Evolutionary conservation across 495 filamentous ascomycete species (phyloP).

Genomic region (Penicillium coprophilum): DNA sequence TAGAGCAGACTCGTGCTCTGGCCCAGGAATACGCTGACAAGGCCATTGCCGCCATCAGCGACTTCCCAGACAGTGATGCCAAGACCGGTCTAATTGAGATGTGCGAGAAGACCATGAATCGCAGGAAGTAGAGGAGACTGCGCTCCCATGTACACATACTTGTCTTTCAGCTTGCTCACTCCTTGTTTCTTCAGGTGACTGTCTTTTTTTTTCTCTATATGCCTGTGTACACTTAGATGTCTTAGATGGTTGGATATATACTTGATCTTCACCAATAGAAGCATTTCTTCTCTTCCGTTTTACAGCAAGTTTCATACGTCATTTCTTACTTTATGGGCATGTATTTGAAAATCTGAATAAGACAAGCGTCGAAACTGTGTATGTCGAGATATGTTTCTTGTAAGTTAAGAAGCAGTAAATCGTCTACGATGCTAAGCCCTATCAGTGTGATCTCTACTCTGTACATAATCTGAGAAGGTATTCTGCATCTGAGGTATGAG

Average conservation of each 20-base stretch:
- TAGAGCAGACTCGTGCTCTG: conserved; percentile 84
- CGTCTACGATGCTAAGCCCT: background rate
- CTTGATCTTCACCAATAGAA: conserved; percentile 8
- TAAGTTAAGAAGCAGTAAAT: background rate
- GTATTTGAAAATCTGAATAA: background rate
- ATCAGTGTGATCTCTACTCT: background rate
- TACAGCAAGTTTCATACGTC: background rate
- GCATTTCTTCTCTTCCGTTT: background rate
- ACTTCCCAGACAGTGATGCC: conserved; percentile 88
- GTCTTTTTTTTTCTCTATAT: conserved; percentile 14
- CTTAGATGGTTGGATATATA: conserved; percentile 16
- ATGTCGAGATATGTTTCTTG: background rate
- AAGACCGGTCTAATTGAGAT: conserved; percentile 89
- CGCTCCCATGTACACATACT: conserved; percentile 29
- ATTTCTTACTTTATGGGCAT: background rate
- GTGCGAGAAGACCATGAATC: conserved; percentile 86
- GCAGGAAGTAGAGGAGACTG: conserved; percentile 65
- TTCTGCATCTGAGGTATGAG: background rate
- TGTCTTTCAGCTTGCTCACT: conserved; percentile 12
- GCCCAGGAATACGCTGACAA: conserved; percentile 88
- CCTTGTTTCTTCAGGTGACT: conserved; percentile 10
- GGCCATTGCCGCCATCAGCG: conserved; percentile 76
- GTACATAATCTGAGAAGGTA: background rate
- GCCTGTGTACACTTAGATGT: conserved; percentile 29
- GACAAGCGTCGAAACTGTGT: background rate